phyloP scores from a whole-genome alignment of 2,329 filamentous ascomycete species.

The Penicillium sp. region DNA sequence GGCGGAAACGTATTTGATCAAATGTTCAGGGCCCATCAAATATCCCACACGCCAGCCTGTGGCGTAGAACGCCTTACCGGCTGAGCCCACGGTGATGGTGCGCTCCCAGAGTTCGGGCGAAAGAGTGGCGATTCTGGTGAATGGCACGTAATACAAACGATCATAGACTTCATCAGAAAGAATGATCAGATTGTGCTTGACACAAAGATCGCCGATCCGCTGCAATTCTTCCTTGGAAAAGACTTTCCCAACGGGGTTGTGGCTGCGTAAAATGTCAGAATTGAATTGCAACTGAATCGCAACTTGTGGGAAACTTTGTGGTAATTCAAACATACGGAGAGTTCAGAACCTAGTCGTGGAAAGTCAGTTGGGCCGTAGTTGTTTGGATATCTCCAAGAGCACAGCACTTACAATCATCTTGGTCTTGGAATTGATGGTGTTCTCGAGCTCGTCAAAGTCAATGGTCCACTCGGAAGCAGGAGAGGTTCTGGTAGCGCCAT shows the following conservation, averaged over 20 bases:
- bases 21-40: constrained; percentile 79
- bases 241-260: constrained; percentile 96
- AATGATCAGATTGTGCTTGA: constrained; percentile 91
- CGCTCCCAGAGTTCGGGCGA: constrained; percentile 82
- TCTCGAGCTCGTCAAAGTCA: constrained; percentile 75
- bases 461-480: constrained; percentile 85
- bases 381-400: no score
- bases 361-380: neutral
- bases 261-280: constrained; percentile 35
- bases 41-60: constrained; percentile 97
- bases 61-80: constrained; percentile 96
- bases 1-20: constrained; percentile 85
- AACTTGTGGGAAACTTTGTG: no score
- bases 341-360: constrained; percentile 40
- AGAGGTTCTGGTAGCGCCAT: constrained; percentile 71
- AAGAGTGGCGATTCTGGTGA: constrained; percentile 84
- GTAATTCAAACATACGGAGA: constrained; percentile 38
- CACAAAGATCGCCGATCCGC: constrained; percentile 77
- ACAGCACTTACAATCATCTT: constrained; percentile 81
- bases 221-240: constrained; percentile 78
- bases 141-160: constrained; percentile 88
- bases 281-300: neutral
- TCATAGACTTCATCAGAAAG: constrained; percentile 93
- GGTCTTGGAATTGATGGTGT: constrained; percentile 74
- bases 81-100: constrained; percentile 89